A percentile compares a stretch with the other conserved stretches of the same genome.
These are phyloP conservation scores for Dipodascopsis tothii DNA, from an alignment of 805 yeast genomes.

Conservation along the genomic window DNA sequence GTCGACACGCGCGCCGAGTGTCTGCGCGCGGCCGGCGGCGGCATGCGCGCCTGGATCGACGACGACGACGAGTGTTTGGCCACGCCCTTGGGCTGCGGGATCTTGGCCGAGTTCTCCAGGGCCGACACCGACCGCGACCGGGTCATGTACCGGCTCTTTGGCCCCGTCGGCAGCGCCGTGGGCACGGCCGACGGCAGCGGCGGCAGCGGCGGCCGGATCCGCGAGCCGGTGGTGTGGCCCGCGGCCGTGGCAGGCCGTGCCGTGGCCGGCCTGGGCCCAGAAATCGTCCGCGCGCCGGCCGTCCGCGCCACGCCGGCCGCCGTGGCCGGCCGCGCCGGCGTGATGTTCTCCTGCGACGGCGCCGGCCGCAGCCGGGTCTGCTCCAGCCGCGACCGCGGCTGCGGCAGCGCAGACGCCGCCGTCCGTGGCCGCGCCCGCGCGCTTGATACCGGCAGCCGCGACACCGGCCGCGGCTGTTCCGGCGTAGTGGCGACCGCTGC, in stretches of 20 bases:
- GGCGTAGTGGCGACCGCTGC: no score
- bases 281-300: slow-evolving; percentile 92
- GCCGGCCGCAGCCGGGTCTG: no score
- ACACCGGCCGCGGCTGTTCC: background rate
- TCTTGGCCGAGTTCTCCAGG: background rate
- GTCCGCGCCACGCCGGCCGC: slow-evolving; percentile 99
- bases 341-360: slow-evolving; percentile 83
- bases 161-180: background rate
- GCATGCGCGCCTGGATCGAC: background rate
- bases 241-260: slow-evolving; percentile 56
- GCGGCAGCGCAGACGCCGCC: background rate
- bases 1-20: background rate
- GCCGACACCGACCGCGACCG: background rate
- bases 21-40: background rate
- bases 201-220: background rate
- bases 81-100: background rate
- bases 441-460: background rate
- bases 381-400: background rate
- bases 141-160: background rate
- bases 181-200: background rate
- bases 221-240: background rate
- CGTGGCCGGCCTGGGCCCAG: slow-evolving; percentile 81
- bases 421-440: background rate
- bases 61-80: background rate
- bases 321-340: slow-evolving; percentile 94